Evolutionary conservation across 2,329 filamentous ascomycete species (phyloP), one percentile per base, ranked within the genome.

Genomic region (Neonectria coccinea): DNA sequence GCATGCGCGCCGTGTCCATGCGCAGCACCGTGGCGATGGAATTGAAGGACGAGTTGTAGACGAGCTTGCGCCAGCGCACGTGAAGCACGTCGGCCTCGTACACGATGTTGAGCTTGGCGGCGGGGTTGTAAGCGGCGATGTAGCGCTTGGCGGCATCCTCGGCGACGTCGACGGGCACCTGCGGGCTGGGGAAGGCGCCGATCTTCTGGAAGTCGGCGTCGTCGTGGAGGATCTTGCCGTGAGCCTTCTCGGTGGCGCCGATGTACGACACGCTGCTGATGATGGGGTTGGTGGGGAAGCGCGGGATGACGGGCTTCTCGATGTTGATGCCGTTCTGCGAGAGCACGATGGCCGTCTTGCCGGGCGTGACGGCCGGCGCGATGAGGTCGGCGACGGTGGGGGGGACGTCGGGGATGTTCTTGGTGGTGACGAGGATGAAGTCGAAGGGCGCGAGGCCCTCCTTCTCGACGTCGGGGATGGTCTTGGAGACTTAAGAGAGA

Each of bases 261-360:
- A 86, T 87, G 55, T 84, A 77, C 3, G 81, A 82, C 9, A 89
- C 80, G 4, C 85, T 85, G 3, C 83, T 85, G 1, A 90, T 77
- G 7, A 88, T 70, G 0, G 82, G 73, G 64, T 86, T 89, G 3
- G 72, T 62, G 0, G 87, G 86, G 69, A 88, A 88, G 1, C 76
- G 74, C 1, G 71, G 60, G 18, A 85, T 71, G 20, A 89, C 71
- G 0, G 86, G 85, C 45, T 80, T 82, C 67, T 90, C 86, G 65
- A 90, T 89, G 69, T 89, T 88, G n/a, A 90, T 76, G 0, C 88
- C 88, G 70, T 90, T 90, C 66, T 90, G 88, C 5, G 88, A 77
- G 7, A 90, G 80, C 0, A 89, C 79, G 48, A 90, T 84, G 29
- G 80, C 80, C 0, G 87, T 88, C 25, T 82, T 77, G 2, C 79